Conservation (phyloP, 305 asterid species). For the Solanum aculeatissimum region DNA sequence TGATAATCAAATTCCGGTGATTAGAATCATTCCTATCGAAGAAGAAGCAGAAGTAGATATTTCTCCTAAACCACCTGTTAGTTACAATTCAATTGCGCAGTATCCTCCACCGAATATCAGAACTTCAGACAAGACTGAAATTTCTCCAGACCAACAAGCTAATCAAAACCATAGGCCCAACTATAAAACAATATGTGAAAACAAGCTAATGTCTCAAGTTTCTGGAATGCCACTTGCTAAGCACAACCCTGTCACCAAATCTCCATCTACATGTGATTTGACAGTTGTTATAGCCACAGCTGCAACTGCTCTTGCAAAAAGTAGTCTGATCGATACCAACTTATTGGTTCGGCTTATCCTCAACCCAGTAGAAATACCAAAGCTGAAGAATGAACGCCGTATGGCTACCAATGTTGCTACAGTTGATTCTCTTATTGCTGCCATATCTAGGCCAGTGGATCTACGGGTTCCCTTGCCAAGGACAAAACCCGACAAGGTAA, state of each 20-base stretch:
- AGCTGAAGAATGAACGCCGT: slow-evolving; percentile 33
- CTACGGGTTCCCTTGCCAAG: not conserved
- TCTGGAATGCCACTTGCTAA: not conserved
- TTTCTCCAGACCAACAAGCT: not conserved
- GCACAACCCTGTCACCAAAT: not conserved
- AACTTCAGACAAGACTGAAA: not conserved
- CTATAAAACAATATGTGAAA: not conserved
- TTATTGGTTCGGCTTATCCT: slow-evolving; percentile 50
- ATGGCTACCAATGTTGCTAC: not conserved
- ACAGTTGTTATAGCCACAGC: not conserved
- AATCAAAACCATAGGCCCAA: not conserved
- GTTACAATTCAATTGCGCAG: not conserved
- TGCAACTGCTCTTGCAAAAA: slow-evolving; percentile 17
- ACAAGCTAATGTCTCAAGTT: not conserved
- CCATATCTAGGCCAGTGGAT: not conserved
- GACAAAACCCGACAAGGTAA: not conserved
- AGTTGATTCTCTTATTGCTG: not conserved
- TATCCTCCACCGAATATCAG: not conserved
- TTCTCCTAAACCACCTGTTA: not conserved
- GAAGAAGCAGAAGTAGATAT: slow-evolving; percentile 41
- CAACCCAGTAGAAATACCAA: slow-evolving; percentile 52
- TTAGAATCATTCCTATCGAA: slow-evolving; percentile 64
- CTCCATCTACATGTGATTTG: not conserved
- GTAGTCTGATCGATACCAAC: slow-evolving; percentile 36
- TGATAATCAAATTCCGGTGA: slow-evolving; percentile 22